Conservation (phyloP, 2,329 filamentous ascomycete genomes). For the Nectriaceae sp. region DNA sequence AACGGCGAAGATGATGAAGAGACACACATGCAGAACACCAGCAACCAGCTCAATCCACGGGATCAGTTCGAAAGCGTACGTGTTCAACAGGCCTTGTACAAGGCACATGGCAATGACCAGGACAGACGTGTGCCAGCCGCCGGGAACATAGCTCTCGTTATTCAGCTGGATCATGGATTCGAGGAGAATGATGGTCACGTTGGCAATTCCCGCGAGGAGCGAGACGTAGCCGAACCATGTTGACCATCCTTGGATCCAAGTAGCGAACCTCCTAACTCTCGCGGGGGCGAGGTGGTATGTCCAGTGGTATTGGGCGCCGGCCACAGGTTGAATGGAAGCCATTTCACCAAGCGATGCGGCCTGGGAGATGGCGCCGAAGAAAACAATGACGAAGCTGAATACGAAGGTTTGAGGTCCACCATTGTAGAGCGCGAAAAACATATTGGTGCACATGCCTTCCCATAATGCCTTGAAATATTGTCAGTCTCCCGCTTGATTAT, state of each 20-base stretch:
- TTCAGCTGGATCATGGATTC: constrained; percentile 28
- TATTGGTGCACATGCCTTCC: constrained; percentile 28
- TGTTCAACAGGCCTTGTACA: constrained; percentile 22
- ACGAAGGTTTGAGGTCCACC: constrained; percentile 26
- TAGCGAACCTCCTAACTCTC: constrained; percentile 21
- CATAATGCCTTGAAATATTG: too few species aligned
- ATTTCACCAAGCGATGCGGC: constrained; percentile 26
- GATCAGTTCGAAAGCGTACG: constrained; percentile 23
- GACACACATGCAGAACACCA: constrained; percentile 23
- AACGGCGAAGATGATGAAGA: constrained; percentile 25
- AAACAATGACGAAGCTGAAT: constrained; percentile 29
- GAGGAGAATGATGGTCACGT: constrained; percentile 28
- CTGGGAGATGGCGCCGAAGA: constrained; percentile 24
- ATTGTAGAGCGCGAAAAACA: constrained; percentile 28
- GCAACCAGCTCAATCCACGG: constrained; percentile 27
- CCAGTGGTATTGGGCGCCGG: constrained; percentile 26
- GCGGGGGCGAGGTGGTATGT: constrained; percentile 24
- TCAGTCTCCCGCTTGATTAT: too few species aligned
- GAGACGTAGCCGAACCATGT: constrained; percentile 29
- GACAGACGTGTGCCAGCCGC: constrained; percentile 26
- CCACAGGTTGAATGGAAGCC: constrained; percentile 26
- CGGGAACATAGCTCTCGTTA: constrained; percentile 20
- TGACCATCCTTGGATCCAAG: constrained; percentile 26
- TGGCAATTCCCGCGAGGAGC: constrained; percentile 24
- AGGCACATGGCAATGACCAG: constrained; percentile 28